Evolutionary conservation across 306 rosid species (phyloP).

Genomic region (Bauhinia variegata): DNA sequence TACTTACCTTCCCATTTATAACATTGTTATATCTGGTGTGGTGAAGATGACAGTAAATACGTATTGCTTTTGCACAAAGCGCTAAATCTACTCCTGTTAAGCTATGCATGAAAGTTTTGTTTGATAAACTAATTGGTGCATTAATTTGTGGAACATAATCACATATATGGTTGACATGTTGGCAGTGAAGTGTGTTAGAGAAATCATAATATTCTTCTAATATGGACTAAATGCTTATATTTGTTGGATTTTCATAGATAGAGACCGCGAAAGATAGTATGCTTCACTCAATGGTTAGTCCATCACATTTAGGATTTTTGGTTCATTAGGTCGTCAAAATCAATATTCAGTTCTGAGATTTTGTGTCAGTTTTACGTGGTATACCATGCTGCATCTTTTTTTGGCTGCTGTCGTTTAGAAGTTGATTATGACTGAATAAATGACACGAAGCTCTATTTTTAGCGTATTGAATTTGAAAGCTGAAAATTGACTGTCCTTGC

Average conservation of each 20-base stretch:
- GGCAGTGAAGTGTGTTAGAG: not conserved
- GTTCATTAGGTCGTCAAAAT: too few relatives aligned
- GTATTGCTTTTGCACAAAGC: not conserved
- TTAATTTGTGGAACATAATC: constrained; percentile 4
- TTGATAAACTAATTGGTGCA: not conserved
- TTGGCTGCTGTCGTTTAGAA: constrained; percentile 8
- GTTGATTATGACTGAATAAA: not conserved
- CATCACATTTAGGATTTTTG: too few relatives aligned
- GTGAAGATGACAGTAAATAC: not conserved
- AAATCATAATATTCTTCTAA: too few relatives aligned
- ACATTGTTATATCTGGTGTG: not conserved
- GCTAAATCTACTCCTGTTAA: not conserved
- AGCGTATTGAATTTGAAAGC: constrained; percentile 5
- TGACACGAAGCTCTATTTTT: not conserved
- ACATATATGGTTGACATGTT: not conserved
- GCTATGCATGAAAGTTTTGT: not conserved
- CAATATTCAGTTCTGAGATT: too few relatives aligned
- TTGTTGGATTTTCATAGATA: too few relatives aligned
- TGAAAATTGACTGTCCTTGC: constrained; percentile 26
- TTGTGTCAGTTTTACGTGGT: too few relatives aligned
- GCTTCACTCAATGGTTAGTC: too few relatives aligned
- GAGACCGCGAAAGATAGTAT: too few relatives aligned
- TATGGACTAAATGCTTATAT: not conserved
- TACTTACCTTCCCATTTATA: not conserved
- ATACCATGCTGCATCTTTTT: constrained; percentile 6